phyloP scores from a whole-genome alignment of 2,329 filamentous ascomycete genomes.

The Huntiella decipiens region DNA sequence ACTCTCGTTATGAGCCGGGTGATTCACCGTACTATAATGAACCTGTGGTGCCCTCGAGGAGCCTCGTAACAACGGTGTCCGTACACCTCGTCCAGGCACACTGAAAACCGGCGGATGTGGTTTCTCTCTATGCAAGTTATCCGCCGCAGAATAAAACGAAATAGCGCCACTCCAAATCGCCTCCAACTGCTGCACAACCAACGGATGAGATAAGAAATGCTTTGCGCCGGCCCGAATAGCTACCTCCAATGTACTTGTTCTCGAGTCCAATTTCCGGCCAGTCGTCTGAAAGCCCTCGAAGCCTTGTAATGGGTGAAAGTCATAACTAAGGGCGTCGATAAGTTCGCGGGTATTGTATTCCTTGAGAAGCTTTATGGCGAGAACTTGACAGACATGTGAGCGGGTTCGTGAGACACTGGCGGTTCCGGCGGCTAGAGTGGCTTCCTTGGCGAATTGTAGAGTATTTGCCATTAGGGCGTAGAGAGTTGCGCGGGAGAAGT shows the following conservation, averaged over 20 bases:
- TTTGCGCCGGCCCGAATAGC: constrained; percentile 87
- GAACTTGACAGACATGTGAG: constrained; percentile 72
- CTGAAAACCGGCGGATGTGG: constrained; percentile 15
- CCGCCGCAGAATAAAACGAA: constrained; percentile 78
- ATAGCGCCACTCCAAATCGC: constrained; percentile 94
- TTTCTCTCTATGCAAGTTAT: constrained; percentile 54
- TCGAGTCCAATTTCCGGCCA: constrained; percentile 28
- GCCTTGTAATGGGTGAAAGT: constrained; percentile 83
- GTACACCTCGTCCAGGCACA: constrained; percentile 2
- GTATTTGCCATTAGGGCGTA: constrained; percentile 89
- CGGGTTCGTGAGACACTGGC: constrained; percentile 68
- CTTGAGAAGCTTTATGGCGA: constrained; percentile 75
- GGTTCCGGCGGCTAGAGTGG: constrained; percentile 62
- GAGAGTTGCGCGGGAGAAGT: constrained; percentile 70
- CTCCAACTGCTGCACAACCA: constrained; percentile 88
- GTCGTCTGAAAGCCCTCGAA: constrained; percentile 31
- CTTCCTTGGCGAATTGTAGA: constrained; percentile 80
- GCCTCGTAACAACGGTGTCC: constrained; percentile 6
- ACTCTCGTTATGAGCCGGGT: neutral
- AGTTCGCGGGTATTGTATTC: constrained; percentile 79
- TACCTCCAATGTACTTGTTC: constrained; percentile 80
- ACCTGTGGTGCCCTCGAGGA: neutral
- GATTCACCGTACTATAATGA: constrained; percentile 3
- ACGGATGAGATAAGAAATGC: constrained; percentile 73
- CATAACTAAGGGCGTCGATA: constrained; percentile 85